Evolutionary conservation across 352 stramenopile species (phyloP).

Genomic region (Lagenidium sp.): DNA sequence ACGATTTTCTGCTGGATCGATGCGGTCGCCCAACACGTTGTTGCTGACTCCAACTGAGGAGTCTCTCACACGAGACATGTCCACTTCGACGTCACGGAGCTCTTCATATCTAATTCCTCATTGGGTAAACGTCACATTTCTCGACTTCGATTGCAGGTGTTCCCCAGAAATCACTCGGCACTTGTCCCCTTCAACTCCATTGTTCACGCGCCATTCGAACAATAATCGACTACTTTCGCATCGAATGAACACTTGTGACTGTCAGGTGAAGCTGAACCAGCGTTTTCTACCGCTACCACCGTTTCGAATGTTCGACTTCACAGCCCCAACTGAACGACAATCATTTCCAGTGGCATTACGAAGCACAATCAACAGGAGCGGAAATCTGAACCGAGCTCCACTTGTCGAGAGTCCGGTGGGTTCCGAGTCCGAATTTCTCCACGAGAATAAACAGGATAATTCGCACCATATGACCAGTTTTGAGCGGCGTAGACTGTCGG

Average conservation of each 20-base stretch:
- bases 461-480: too few relatives aligned
- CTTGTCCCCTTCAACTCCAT: too few relatives aligned
- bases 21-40: too few relatives aligned
- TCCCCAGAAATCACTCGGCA: slow-evolving; percentile 1
- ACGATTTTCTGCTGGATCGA: too few relatives aligned
- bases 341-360: slow-evolving; percentile 39
- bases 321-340: slow-evolving; percentile 30
- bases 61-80: too few relatives aligned
- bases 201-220: slow-evolving; percentile 2
- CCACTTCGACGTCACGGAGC: not conserved
- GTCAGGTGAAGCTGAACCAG: slow-evolving; percentile 28
- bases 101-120: slow-evolving; percentile 89
- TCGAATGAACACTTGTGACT: slow-evolving; percentile 30
- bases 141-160: slow-evolving; percentile 72
- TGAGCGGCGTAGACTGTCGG: slow-evolving; percentile 8
- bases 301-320: slow-evolving; percentile 73
- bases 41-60: too few relatives aligned
- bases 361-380: slow-evolving; percentile 42
- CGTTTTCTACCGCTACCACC: slow-evolving; percentile 48
- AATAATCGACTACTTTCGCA: slow-evolving; percentile 16
- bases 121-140: slow-evolving; percentile 90
- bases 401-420: too few relatives aligned
- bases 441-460: too few relatives aligned
- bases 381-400: too few relatives aligned
- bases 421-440: too few relatives aligned